Percentiles rank a stretch among this genome's conserved stretches.
Evolutionary conservation across 768 basidiomycete species (phyloP).

Genomic region (Phaeotremella skinneri): DNA sequence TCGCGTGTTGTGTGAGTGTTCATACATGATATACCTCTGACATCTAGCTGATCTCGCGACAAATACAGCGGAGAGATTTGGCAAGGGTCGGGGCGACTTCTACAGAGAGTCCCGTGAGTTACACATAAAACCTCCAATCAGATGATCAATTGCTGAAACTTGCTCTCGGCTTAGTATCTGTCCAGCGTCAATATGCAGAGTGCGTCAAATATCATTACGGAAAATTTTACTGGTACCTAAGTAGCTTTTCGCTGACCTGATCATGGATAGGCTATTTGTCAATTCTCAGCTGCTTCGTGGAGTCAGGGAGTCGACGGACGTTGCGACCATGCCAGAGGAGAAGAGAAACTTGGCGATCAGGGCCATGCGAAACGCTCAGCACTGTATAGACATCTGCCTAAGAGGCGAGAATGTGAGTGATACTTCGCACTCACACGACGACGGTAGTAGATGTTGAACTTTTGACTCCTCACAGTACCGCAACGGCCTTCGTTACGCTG

Average conservation of each 20-base stretch:
- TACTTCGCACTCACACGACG: slow-evolving; percentile 58
- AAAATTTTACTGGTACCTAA: slow-evolving; percentile 80
- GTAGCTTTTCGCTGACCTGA: slow-evolving; percentile 68
- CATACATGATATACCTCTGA: slow-evolving; percentile 59
- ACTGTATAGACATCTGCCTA: slow-evolving; percentile 79
- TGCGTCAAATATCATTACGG: slow-evolving; percentile 70
- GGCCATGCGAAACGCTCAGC: slow-evolving; percentile 77
- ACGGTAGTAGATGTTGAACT: too few relatives aligned
- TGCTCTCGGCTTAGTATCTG: slow-evolving; percentile 57
- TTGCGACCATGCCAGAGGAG: slow-evolving; percentile 72
- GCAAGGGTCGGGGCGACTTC: slow-evolving; percentile 65
- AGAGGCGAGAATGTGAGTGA: slow-evolving; percentile 53
- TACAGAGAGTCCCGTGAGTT: slow-evolving; percentile 65
- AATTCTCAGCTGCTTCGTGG: slow-evolving; percentile 50
- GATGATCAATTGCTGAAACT: slow-evolving; percentile 2
- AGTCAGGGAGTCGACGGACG: slow-evolving; percentile 81
- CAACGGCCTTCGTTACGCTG: slow-evolving; percentile 79
- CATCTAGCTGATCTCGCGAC: slow-evolving; percentile 47
- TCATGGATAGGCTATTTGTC: slow-evolving; percentile 41
- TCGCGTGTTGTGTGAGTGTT: slow-evolving; percentile 34
- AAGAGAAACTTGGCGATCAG: slow-evolving; percentile 77
- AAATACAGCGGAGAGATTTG: slow-evolving; percentile 60
- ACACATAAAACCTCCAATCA: neutral
- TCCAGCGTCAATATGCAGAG: slow-evolving; percentile 62
- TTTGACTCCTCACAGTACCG: slow-evolving; percentile 58